A percentile compares a stretch with the other conserved stretches of the same genome.
phyloP scores from a whole-genome alignment of 768 basidiomycete genomes.

The Boletales sp. region DNA sequence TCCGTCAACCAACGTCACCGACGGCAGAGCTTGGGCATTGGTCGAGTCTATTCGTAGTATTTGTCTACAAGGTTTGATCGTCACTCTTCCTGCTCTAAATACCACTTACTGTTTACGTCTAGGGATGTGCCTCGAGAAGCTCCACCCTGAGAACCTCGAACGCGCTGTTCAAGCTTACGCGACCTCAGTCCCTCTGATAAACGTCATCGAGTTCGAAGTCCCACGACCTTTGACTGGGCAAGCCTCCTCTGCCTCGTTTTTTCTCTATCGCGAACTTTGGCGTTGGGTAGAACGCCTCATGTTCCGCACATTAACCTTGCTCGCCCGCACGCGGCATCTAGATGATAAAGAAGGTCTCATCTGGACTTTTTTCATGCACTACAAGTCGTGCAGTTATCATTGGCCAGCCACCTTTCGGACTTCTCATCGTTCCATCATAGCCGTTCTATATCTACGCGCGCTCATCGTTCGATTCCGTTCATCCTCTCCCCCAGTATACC shows the following conservation, averaged over 20 bases:
- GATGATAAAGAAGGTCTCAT: slow-evolving; percentile 39
- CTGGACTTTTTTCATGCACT: slow-evolving; percentile 64
- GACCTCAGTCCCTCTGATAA: slow-evolving; percentile 52
- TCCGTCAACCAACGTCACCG: slow-evolving; percentile 52
- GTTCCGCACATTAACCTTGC: slow-evolving; percentile 74
- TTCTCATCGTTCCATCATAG: slow-evolving; percentile 66
- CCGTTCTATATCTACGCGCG: slow-evolving; percentile 70
- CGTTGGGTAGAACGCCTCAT: slow-evolving; percentile 80
- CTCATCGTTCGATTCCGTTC: slow-evolving; percentile 50
- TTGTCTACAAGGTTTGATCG: slow-evolving; percentile 67
- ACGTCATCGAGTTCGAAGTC: slow-evolving; percentile 45
- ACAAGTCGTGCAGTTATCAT: slow-evolving; percentile 54
- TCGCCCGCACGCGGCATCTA: slow-evolving; percentile 42
- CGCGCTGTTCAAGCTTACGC: slow-evolving; percentile 58
- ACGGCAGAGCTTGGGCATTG: slow-evolving; percentile 71
- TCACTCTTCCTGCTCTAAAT: background rate
- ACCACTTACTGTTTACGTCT: background rate
- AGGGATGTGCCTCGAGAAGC: slow-evolving; percentile 78
- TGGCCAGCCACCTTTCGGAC: slow-evolving; percentile 84
- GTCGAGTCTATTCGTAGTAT: slow-evolving; percentile 71
- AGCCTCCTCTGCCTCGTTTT: slow-evolving; percentile 46
- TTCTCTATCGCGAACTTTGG: slow-evolving; percentile 77
- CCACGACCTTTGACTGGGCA: slow-evolving; percentile 29
- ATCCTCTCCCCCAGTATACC: slow-evolving; percentile 11
- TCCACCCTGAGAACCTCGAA: slow-evolving; percentile 45